Evolutionary conservation across 768 basidiomycete species (phyloP).

Genomic region (Mycena chlorophos): DNA sequence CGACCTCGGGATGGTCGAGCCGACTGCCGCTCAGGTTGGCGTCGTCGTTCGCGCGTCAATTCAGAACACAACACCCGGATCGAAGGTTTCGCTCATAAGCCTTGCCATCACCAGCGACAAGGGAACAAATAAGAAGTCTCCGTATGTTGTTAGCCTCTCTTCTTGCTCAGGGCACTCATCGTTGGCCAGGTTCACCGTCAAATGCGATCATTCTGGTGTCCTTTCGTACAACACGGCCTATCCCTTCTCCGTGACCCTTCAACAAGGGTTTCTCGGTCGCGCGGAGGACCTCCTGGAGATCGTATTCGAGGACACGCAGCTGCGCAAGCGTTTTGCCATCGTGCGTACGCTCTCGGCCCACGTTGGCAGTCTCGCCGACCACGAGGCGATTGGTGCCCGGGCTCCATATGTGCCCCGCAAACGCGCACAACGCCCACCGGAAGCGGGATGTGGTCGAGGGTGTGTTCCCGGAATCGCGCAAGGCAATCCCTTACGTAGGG

Average conservation of each 20-base stretch:
- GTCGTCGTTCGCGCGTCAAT: slow-evolving; percentile 22
- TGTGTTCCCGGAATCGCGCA: slow-evolving; percentile 40
- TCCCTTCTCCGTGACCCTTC: slow-evolving; percentile 34
- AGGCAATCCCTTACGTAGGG: slow-evolving; percentile 43
- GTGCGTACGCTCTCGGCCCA: slow-evolving; percentile 43
- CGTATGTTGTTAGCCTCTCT: slow-evolving; percentile 24
- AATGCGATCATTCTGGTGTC: slow-evolving; percentile 17
- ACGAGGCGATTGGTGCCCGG: slow-evolving; percentile 45
- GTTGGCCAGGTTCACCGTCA: slow-evolving; percentile 28
- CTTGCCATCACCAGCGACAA: slow-evolving; percentile 34
- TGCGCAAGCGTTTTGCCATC: slow-evolving; percentile 49
- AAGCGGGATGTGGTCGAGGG: slow-evolving; percentile 42
- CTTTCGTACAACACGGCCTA: slow-evolving; percentile 29
- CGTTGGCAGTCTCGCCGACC: slow-evolving; percentile 47
- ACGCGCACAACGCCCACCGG: slow-evolving; percentile 33
- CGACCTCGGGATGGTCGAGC: slow-evolving; percentile 55
- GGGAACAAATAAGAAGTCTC: slow-evolving; percentile 23
- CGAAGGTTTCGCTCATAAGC: slow-evolving; percentile 29
- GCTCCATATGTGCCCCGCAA: slow-evolving; percentile 48
- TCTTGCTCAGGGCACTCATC: not conserved
- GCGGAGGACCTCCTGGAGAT: slow-evolving; percentile 57
- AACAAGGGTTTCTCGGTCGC: slow-evolving; percentile 41
- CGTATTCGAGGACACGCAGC: slow-evolving; percentile 46
- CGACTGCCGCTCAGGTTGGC: slow-evolving; percentile 29
- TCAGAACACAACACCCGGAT: slow-evolving; percentile 32